Conservation (phyloP, 768 basidiomycete genomes). For the Phylloporus arenicola region DNA sequence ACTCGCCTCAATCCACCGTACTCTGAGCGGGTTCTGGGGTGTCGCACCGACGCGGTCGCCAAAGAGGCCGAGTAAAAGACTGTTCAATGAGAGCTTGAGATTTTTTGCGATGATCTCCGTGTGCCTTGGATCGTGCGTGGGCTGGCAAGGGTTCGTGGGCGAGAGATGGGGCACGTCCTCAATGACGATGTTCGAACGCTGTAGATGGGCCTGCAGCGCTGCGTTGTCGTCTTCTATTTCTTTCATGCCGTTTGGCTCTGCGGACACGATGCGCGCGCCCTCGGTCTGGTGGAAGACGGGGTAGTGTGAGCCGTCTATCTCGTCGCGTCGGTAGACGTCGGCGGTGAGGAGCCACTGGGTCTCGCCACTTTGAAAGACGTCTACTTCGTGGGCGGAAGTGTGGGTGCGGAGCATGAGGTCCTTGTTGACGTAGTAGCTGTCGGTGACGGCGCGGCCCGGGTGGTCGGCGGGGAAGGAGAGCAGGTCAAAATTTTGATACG, state of each 20-base stretch:
- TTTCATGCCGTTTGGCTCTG: constrained; percentile 50
- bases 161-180: constrained; percentile 78
- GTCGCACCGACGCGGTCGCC: constrained; percentile 49
- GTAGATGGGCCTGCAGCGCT: constrained; percentile 53
- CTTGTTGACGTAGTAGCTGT: constrained; percentile 94
- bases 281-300: constrained; percentile 99
- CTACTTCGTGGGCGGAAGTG: constrained; percentile 97
- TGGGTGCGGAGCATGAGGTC: constrained; percentile 93
- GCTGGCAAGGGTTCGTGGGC: constrained; percentile 74
- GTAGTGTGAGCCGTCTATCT: constrained; percentile 95
- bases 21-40: constrained; percentile 66
- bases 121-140: constrained; percentile 65
- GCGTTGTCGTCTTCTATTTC: constrained; percentile 70
- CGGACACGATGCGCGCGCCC: constrained; percentile 77
- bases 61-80: constrained; percentile 78
- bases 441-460: constrained; percentile 83
- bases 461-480: constrained; percentile 92
- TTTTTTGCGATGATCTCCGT: constrained; percentile 76
- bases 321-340: constrained; percentile 96
- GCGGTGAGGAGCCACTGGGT: constrained; percentile 88
- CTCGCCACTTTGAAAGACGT: constrained; percentile 71
- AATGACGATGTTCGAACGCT: constrained; percentile 72
- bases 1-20: constrained; percentile 96
- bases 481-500: constrained; percentile 92
- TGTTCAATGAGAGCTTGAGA: constrained; percentile 85